Percentiles rank a stretch among this genome's conserved stretches.
phyloP scores from a whole-genome alignment of 257 asterid genomes.

The Scutellaria barbata region DNA sequence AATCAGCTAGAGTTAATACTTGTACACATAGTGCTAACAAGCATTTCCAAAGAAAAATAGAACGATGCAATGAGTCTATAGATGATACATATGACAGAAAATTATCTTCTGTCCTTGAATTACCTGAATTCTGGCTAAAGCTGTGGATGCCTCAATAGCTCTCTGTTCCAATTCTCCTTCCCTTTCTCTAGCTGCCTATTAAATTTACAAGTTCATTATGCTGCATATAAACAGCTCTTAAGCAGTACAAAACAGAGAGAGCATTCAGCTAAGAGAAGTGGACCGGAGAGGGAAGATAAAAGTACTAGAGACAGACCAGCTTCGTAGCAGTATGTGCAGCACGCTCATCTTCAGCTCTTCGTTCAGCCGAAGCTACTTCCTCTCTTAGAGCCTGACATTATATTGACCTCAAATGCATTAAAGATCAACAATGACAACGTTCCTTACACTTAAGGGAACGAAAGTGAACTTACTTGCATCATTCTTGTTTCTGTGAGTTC shows the following conservation, averaged over 20 bases:
- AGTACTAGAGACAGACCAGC: slow-evolving; percentile 60
- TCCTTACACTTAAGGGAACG: slow-evolving; percentile 21
- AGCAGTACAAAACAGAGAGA: slow-evolving; percentile 15
- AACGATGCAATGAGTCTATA: slow-evolving; percentile 7
- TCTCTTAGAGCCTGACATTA: slow-evolving; percentile 83
- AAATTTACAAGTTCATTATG: slow-evolving; percentile 39
- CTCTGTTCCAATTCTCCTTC: slow-evolving; percentile 97
- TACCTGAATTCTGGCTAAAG: slow-evolving; percentile 97
- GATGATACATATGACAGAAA: slow-evolving; percentile 23
- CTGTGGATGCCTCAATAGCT: slow-evolving; percentile 91
- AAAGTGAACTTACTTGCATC: slow-evolving; percentile 83
- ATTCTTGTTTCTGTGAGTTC: slow-evolving; percentile 98
- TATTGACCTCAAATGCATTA: slow-evolving; percentile 33
- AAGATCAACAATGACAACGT: slow-evolving; percentile 32
- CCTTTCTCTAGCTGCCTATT: slow-evolving; percentile 95
- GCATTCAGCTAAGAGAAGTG: slow-evolving; percentile 21
- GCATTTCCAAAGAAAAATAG: slow-evolving; percentile 3
- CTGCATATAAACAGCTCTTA: slow-evolving; percentile 29
- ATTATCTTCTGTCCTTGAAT: slow-evolving; percentile 24
- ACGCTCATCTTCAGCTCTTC: slow-evolving; percentile 98
- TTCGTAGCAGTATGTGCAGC: slow-evolving; percentile 87
- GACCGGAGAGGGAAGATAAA: slow-evolving; percentile 16
- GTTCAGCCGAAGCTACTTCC: slow-evolving; percentile 88
- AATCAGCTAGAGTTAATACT: too few species aligned
- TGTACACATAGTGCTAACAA: too few species aligned